Percentiles rank a stretch among this genome's conserved stretches.
phyloP scores from a whole-genome alignment of 2,329 filamentous ascomycete genomes.

The Exophiala alcalophila region DNA sequence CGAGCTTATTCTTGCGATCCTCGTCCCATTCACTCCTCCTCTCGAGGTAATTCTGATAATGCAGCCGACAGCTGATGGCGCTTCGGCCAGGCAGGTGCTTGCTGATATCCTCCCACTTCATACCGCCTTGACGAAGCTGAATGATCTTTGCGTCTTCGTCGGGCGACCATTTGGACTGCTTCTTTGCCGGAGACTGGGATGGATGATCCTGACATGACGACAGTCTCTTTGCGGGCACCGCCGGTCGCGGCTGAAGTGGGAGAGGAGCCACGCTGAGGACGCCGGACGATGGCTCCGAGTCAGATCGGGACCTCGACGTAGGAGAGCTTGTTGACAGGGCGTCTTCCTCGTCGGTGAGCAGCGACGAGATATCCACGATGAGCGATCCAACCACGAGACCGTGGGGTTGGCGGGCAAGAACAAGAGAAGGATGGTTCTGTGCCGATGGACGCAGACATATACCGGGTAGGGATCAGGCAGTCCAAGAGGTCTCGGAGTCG shows the following conservation, averaged over 20 bases:
- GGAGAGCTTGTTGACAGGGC: conserved; percentile 28
- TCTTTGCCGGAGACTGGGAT: conserved; percentile 71
- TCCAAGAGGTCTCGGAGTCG: too few species aligned
- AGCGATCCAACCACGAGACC: conserved; percentile 4
- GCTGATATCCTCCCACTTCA: conserved; percentile 99
- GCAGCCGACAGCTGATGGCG: conserved; percentile 87
- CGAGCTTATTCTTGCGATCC: conserved; percentile 94
- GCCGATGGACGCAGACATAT: too few species aligned
- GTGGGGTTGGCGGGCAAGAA: too few species aligned
- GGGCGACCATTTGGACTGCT: conserved; percentile 93
- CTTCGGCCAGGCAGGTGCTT: conserved; percentile 86
- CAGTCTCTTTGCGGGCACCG: conserved; percentile 36
- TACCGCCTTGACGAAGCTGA: conserved; percentile 79
- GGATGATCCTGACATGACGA: conserved; percentile 40
- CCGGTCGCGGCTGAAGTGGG: conserved; percentile 24
- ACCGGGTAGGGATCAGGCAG: too few species aligned
- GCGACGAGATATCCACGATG: conserved; percentile 93
- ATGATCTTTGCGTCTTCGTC: conserved; percentile 95
- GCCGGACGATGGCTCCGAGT: conserved; percentile 25
- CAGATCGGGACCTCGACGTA: conserved; percentile 23
- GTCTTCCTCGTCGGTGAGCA: conserved; percentile 52
- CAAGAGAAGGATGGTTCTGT: conserved; percentile 4
- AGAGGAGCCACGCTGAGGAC: conserved; percentile 26
- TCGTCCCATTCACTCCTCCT: conserved; percentile 93
- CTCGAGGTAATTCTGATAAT: conserved; percentile 97